Evolutionary conservation across 352 stramenopile species (phyloP).

Genomic region (Aphanomyces cochlioides): DNA sequence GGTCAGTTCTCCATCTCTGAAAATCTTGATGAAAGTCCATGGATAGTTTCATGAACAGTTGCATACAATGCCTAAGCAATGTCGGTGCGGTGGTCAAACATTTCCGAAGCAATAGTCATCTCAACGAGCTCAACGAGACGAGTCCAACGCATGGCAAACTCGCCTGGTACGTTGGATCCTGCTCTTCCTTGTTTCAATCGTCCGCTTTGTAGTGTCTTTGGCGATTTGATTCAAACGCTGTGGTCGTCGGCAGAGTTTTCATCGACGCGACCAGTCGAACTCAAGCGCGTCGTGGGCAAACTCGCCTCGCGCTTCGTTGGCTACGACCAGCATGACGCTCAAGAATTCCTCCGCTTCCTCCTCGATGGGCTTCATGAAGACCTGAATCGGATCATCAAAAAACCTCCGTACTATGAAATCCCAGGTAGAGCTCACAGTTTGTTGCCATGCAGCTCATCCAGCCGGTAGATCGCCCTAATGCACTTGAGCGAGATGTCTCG

Average conservation of each 20-base stretch:
- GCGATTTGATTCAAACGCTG: constrained; percentile 61
- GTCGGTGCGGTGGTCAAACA: constrained; percentile 33
- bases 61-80: constrained; percentile 73
- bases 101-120: constrained; percentile 18
- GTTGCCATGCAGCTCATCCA: constrained; percentile 25
- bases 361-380: constrained; percentile 86
- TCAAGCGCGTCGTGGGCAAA: constrained; percentile 75
- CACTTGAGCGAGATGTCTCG: constrained; percentile 56
- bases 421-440: constrained; percentile 39
- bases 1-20: constrained; percentile 34
- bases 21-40: no score
- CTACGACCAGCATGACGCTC: constrained; percentile 87
- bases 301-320: constrained; percentile 63
- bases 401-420: constrained; percentile 74
- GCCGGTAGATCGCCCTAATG: constrained; percentile 29
- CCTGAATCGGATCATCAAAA: constrained; percentile 68
- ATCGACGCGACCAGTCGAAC: constrained; percentile 50
- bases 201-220: constrained; percentile 46
- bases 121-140: constrained; percentile 50
- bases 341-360: constrained; percentile 88
- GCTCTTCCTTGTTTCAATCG: not conserved
- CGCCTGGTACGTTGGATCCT: constrained; percentile 33
- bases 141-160: constrained; percentile 62
- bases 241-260: constrained; percentile 60
- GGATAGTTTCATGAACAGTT: constrained; percentile 84